Evolutionary conservation across 306 rosid genomes (phyloP).

Genomic region (Macrotyloma uniflorum): DNA sequence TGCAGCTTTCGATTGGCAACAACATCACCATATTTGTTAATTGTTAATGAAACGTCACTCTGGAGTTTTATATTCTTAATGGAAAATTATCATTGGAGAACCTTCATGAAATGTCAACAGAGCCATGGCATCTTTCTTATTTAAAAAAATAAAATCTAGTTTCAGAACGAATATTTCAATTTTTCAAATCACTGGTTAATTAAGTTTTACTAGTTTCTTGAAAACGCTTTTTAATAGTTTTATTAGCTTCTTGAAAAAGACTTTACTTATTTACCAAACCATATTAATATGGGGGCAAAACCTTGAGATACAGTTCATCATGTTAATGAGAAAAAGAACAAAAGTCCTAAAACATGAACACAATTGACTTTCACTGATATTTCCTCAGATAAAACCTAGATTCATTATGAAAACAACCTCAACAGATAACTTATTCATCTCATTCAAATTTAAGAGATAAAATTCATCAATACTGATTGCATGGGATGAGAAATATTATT

Average conservation of each 20-base stretch:
- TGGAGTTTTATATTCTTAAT: constrained; percentile 36
- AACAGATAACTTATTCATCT: not conserved
- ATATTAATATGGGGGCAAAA: too few relatives aligned
- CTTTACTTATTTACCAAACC: too few relatives aligned
- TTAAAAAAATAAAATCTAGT: not conserved
- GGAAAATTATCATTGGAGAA: constrained; percentile 50
- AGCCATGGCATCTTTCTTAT: constrained; percentile 24
- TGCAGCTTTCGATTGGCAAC: constrained; percentile 42
- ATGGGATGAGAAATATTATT: too few relatives aligned
- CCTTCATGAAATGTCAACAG: constrained; percentile 43
- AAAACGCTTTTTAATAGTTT: not conserved
- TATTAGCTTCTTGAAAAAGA: not conserved
- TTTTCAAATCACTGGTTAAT: not conserved
- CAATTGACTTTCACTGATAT: constrained; percentile 15
- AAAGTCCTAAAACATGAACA: constrained; percentile 14
- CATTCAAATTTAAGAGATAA: not conserved
- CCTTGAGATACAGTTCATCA: too few relatives aligned
- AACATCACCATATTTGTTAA: constrained; percentile 43
- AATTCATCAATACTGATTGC: too few relatives aligned
- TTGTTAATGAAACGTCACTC: constrained; percentile 45
- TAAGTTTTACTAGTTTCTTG: not conserved
- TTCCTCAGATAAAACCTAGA: not conserved
- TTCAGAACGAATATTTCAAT: not conserved
- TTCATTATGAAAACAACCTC: not conserved
- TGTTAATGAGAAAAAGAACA: too few relatives aligned